These are phyloP conservation scores for Xylariomycetidae sp. DNA, from an alignment of 2,329 filamentous ascomycete genomes.

Conservation along the genomic window DNA sequence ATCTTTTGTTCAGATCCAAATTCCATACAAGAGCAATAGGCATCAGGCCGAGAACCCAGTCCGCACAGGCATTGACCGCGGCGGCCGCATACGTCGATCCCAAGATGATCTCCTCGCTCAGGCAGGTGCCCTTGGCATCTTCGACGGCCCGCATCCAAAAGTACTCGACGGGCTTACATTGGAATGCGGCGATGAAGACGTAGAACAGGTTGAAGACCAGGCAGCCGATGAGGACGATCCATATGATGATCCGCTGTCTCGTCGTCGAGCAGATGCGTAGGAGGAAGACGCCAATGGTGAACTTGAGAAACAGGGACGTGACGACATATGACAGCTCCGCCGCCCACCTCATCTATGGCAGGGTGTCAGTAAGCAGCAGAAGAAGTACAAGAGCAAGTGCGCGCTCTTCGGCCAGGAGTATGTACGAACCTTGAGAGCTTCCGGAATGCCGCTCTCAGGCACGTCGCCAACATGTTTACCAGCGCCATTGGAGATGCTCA, in stretches of 20 bases:
- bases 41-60: constrained; percentile 32
- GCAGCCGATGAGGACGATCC: constrained; percentile 24
- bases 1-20: constrained; percentile 29
- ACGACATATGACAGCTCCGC: constrained; percentile 34
- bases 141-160: constrained; percentile 33
- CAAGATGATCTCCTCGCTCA: constrained; percentile 23
- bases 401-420: no score
- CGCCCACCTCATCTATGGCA: constrained; percentile 27
- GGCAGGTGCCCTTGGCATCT: constrained; percentile 26
- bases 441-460: constrained; percentile 12
- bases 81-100: constrained; percentile 31
- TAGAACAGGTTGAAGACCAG: constrained; percentile 30
- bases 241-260: constrained; percentile 32
- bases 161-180: constrained; percentile 32
- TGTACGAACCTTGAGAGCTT: constrained; percentile 17
- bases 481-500: constrained; percentile 17
- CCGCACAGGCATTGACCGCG: constrained; percentile 27
- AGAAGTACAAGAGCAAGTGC: no score
- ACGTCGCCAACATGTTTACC: constrained; percentile 16
- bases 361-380: no score
- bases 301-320: constrained; percentile 33
- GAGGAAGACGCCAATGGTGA: constrained; percentile 34
- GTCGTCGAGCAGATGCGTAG: constrained; percentile 30
- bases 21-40: constrained; percentile 33
- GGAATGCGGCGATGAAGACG: constrained; percentile 33